Percentiles rank a stretch among this genome's conserved stretches.
These are phyloP conservation scores for Skeletonema potamos DNA, from an alignment of 108 stramenopile species.

Conservation along the genomic window DNA sequence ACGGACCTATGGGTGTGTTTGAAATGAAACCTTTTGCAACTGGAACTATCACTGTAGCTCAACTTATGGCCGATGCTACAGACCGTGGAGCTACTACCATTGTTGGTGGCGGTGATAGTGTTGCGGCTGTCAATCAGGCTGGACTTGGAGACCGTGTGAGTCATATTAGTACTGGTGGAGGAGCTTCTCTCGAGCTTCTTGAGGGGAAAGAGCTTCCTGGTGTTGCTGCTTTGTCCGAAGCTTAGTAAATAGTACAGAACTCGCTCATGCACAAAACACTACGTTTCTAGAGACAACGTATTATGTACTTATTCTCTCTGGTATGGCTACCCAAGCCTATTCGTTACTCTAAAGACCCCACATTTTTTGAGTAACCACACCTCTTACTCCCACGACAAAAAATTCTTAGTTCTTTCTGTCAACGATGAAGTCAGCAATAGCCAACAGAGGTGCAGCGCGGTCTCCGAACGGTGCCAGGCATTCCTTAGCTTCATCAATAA, in stretches of 20 bases:
- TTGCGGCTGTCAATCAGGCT: slow-evolving; percentile 93
- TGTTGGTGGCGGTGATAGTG: slow-evolving; percentile 97
- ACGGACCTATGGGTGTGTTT: slow-evolving; percentile 96
- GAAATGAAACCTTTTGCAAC: slow-evolving; percentile 93
- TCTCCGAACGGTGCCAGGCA: slow-evolving; percentile 88
- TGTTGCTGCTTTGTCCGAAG: slow-evolving; percentile 86
- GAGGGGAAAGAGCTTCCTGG: slow-evolving; percentile 97
- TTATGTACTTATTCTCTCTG: not conserved
- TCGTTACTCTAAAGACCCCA: not conserved
- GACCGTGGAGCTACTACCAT: slow-evolving; percentile 91
- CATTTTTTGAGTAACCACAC: not conserved
- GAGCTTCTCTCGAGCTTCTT: slow-evolving; percentile 95
- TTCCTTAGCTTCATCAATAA: slow-evolving; percentile 87
- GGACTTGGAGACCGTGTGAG: slow-evolving; percentile 91
- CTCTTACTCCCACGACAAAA: not conserved
- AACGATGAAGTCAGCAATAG: slow-evolving; percentile 94
- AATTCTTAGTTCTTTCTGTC: slow-evolving; percentile 84
- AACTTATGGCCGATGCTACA: slow-evolving; percentile 92
- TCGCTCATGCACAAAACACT: not conserved
- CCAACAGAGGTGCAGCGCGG: slow-evolving; percentile 78
- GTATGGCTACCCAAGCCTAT: not conserved
- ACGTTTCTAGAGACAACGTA: not conserved
- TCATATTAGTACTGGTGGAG: slow-evolving; percentile 96
- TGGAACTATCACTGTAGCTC: slow-evolving; percentile 87
- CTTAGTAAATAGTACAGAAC: slow-evolving; percentile 23